phyloP scores from a whole-genome alignment of 352 stramenopile species.

The Phytophthora tentaculata region DNA sequence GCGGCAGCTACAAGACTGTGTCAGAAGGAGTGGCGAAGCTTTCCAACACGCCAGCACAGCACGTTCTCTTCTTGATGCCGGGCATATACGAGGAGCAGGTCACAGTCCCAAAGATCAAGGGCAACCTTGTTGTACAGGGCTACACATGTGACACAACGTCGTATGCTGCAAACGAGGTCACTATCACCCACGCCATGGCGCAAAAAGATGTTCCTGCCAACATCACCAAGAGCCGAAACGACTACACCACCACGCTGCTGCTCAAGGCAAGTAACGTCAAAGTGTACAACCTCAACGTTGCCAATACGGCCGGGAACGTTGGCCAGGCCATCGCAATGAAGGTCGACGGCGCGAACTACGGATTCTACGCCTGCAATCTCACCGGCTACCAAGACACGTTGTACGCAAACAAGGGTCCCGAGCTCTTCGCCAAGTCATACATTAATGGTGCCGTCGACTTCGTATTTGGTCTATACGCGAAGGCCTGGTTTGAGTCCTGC shows the following conservation, averaged over 20 bases:
- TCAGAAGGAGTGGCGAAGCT: conserved; percentile 22
- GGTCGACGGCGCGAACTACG: conserved; percentile 18
- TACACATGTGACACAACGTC: conserved; percentile 27
- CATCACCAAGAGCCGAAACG: conserved; percentile 20
- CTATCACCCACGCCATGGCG: conserved; percentile 27
- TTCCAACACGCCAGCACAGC: conserved; percentile 14
- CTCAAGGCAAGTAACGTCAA: conserved; percentile 25
- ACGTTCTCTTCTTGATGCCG: conserved; percentile 25
- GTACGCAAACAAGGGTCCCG: conserved; percentile 18
- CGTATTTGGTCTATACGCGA: conserved; percentile 24
- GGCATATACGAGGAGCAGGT: conserved; percentile 23
- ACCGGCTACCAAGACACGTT: conserved; percentile 28
- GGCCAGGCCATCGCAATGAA: conserved; percentile 24
- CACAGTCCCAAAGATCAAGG: conserved; percentile 11
- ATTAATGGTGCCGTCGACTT: conserved; percentile 27
- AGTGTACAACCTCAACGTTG: conserved; percentile 33
- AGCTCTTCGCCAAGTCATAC: conserved; percentile 25
- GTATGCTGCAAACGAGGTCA: conserved; percentile 28
- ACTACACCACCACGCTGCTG: conserved; percentile 22
- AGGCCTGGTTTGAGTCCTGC: conserved; percentile 31
- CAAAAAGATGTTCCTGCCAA: conserved; percentile 27
- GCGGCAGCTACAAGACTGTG: conserved; percentile 18
- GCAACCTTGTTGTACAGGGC: conserved; percentile 23
- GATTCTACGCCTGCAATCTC: conserved; percentile 30
- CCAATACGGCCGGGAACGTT: conserved; percentile 18